Evolutionary conservation across 2,329 filamentous ascomycete genomes (phyloP), one percentile per base, ranked within the genome.

Genomic region (Tricladium varicosporioides): DNA sequence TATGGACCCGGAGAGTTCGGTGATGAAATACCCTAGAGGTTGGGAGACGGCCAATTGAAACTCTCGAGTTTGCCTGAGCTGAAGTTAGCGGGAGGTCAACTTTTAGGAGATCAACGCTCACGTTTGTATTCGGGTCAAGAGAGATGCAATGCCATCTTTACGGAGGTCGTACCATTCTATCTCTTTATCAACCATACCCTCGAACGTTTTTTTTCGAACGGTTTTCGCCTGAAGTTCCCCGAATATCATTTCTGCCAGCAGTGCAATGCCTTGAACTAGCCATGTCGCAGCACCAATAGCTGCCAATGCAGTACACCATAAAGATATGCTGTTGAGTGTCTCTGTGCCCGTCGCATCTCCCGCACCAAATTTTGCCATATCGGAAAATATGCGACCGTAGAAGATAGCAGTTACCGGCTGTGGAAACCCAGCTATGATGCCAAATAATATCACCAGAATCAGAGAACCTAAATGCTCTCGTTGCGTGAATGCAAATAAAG

Each of bases 81-180:
- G 55, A 67, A 56, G 60, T 69, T 9, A 67, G 60, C 16, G 16
- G n/a, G 19, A 32, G 10, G 16, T 36, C n/a, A 46, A 15, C 40
- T 2, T 45, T 18, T 1, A 3, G 27, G 27, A 32, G 40, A 5
- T n/a, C 45, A 3, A 5, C 10, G 72, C 85, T 73, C 75, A 92
- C 88, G 85, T 86, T 71, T 96, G 88, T 32, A 92, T 78, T 53
- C 85, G 80, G 14, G 86, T 81, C 15, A 95, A 75, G 44, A 94
- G 78, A 15, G 90, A 86, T 1, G 83, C 81, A 15, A 90, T 80
- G 0, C 92, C 93, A 54, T 89, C 84, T 40, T 82, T 77, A 51
- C 86, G 80, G 15, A 79, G 76, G 69, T 97, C 92, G 67, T 90
- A 96, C 92, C 92, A 97, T 47, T 80, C 78, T 69, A 94, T 83